Base-by-base conservation (phyloP, 176 grass and related monocot species). In the Musa troglodytarum region DNA sequence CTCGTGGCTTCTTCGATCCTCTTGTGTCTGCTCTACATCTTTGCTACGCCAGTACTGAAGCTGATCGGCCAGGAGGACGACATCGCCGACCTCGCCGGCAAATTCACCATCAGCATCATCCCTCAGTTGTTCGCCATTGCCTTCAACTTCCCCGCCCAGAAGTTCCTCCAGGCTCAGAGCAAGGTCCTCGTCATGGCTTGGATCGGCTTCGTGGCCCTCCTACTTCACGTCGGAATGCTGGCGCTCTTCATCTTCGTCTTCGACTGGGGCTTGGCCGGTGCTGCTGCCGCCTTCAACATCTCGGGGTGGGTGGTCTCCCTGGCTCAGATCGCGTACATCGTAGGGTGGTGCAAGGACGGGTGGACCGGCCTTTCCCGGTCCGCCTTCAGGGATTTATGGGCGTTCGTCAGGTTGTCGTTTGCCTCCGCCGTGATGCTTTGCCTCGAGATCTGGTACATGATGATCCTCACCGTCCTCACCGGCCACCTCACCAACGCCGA, bases 91-190 rank as follows among this genome's bases (percentile, higher is more conserved):
- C 83, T 76, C 16, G 56, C 89, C 50, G 86, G 34, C 10, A 64
- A 62, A 2, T 88, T 92, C 79, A 15, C 83, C 2, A n/a, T 86
- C 72, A 76, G 72, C 76, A 70, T 92, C 81, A 54, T 88, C 73
- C 84, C 89, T 0, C 69, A 81, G 14, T 23, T 74, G 70, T 83
- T 79, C 72, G 74, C 84, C 78, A 51, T 75, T 51, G 83, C 79
- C n/a, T 2, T 92, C 69, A 92, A 81, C 86, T 92, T 92, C 86
- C 84, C 81, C 68, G 25, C 81, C 25, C 63, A 50, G 73, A 92
- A 92, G 81, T 89, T 92, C 29, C 76, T 92, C 3, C 89, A 92
- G 76, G 86, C 84, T 53, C 89, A 92, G 80, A 85, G 85, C 85
- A 85, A 85, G 80, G 89, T 92, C 51, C 1, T 0, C 1, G 68